Conservation (phyloP, 768 basidiomycete species). For the Pholiota molesta region DNA sequence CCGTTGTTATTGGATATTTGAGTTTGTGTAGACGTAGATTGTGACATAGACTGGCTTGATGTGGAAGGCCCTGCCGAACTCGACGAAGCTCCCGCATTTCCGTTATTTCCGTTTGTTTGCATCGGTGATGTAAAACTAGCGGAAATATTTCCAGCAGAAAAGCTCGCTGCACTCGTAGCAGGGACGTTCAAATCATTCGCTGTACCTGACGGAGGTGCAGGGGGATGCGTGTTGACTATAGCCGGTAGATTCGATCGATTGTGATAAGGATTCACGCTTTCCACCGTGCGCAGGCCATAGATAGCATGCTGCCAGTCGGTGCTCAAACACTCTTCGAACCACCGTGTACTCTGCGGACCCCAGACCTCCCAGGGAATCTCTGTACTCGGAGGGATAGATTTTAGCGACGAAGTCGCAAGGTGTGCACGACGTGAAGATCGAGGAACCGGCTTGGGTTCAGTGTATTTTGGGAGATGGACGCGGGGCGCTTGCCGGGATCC, state of each 20-base stretch:
- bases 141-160: background rate
- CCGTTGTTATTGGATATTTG: background rate
- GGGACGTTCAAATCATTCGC: background rate
- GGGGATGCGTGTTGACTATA: background rate
- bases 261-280: conserved; percentile 33
- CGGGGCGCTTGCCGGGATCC: conserved; percentile 4
- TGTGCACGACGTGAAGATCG: background rate
- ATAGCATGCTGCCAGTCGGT: conserved; percentile 61
- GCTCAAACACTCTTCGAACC: conserved; percentile 52
- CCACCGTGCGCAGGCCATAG: conserved; percentile 53
- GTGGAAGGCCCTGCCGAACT: background rate
- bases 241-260: background rate
- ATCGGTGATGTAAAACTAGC: background rate
- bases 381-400: conserved; percentile 13
- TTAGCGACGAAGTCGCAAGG: conserved; percentile 1
- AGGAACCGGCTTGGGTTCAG: background rate
- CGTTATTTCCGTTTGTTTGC: background rate
- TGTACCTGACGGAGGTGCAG: background rate
- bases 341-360: conserved; percentile 55
- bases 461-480: background rate
- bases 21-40: background rate
- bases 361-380: conserved; percentile 50
- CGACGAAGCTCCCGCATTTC: background rate
- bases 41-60: background rate
- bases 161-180: too few relatives aligned